These are phyloP conservation scores for Jatropha podagrica DNA, from an alignment of 441 rosid species.

Conservation along the genomic window DNA sequence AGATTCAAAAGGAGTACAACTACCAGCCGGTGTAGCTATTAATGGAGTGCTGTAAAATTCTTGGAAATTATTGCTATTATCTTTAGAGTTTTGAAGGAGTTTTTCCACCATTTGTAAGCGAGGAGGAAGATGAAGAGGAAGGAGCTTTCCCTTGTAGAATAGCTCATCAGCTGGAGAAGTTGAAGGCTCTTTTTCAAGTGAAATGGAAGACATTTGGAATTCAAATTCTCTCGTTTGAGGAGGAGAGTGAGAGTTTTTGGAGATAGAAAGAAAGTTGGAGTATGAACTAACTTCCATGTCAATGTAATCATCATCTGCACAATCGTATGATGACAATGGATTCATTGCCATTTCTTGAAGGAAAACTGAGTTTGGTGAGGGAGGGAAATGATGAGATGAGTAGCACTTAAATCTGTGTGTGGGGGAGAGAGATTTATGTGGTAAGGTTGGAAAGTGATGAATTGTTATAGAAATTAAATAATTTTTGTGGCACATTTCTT, in stretches of 20 bases:
- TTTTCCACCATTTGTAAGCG: constrained; percentile 78
- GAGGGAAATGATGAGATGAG: constrained; percentile 19
- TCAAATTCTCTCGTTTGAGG: constrained; percentile 70
- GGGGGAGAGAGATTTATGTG: neutral
- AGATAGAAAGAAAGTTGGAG: constrained; percentile 44
- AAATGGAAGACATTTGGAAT: constrained; percentile 70
- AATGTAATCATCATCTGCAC: constrained; percentile 65
- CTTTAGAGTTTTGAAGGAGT: constrained; percentile 48
- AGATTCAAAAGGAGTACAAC: constrained; percentile 63
- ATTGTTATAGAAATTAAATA: constrained; percentile 9
- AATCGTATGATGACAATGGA: constrained; percentile 32
- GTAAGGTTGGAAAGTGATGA: constrained; percentile 11
- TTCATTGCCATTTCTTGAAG: constrained; percentile 41
- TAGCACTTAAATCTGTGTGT: constrained; percentile 33
- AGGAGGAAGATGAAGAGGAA: constrained; percentile 94
- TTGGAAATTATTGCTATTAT: constrained; percentile 21
- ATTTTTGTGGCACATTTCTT: constrained; percentile 23
- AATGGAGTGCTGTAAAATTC: constrained; percentile 74
- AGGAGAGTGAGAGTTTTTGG: constrained; percentile 34
- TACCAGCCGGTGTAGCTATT: constrained; percentile 41
- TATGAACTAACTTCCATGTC: constrained; percentile 70
- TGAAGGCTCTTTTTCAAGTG: constrained; percentile 34
- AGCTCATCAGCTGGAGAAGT: constrained; percentile 93
- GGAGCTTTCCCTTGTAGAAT: constrained; percentile 94
- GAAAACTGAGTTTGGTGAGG: constrained; percentile 19